These are phyloP conservation scores for Boletus rubropictus DNA, from an alignment of 768 basidiomycete species.

Conservation along the genomic window DNA sequence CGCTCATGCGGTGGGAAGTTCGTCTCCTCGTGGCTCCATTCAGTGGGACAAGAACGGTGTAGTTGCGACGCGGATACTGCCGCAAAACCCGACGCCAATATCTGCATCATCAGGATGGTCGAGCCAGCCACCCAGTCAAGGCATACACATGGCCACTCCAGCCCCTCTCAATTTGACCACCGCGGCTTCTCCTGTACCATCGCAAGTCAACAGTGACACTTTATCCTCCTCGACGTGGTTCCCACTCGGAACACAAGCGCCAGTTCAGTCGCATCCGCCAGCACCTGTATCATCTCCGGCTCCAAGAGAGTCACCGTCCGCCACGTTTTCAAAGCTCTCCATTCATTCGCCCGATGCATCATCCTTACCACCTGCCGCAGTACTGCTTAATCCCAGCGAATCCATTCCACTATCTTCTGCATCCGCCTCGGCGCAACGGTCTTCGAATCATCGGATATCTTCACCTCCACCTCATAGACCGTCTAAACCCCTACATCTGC, in stretches of 20 bases:
- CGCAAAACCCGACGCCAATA: slow-evolving; percentile 4
- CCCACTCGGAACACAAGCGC: background rate
- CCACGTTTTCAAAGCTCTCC: slow-evolving; percentile 49
- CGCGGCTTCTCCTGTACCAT: background rate
- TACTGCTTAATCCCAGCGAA: slow-evolving; percentile 9
- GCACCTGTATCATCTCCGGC: background rate
- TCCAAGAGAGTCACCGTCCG: slow-evolving; percentile 38
- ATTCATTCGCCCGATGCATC: slow-evolving; percentile 33
- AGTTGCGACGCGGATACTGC: slow-evolving; percentile 10
- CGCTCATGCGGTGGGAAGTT: slow-evolving; percentile 11
- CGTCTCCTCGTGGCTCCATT: slow-evolving; percentile 16
- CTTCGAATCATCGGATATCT: background rate
- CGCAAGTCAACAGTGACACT: background rate
- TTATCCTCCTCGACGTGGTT: slow-evolving; percentile 1
- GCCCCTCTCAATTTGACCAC: background rate
- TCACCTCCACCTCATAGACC: slow-evolving; percentile 18
- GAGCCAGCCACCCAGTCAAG: slow-evolving; percentile 8
- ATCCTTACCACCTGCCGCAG: slow-evolving; percentile 8
- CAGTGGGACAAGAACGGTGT: slow-evolving; percentile 15
- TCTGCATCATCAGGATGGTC: slow-evolving; percentile 1
- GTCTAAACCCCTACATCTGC: slow-evolving; percentile 26
- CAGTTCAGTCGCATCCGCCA: background rate
- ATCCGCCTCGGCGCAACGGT: background rate
- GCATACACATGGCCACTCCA: background rate
- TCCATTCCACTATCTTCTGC: background rate